phyloP scores from a whole-genome alignment of 805 yeast species.

The Starmerella sirachaensis region DNA sequence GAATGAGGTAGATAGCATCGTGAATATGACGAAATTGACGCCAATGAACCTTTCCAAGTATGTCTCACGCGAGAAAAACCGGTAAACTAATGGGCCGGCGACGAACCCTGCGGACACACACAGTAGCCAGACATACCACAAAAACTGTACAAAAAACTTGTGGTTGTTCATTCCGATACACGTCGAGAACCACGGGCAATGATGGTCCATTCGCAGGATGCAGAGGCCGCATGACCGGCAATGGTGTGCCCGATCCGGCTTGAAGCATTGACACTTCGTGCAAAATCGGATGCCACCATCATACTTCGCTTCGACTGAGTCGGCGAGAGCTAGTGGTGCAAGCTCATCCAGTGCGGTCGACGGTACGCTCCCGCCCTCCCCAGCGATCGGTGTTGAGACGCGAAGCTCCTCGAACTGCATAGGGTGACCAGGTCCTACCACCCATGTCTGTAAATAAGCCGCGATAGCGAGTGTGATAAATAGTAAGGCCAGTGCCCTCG shows the following conservation, averaged over 20 bases:
- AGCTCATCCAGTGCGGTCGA: slow-evolving; percentile 13
- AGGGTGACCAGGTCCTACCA: slow-evolving; percentile 29
- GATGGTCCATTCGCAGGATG: slow-evolving; percentile 46
- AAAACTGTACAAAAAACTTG: slow-evolving; percentile 65
- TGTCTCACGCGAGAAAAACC: slow-evolving; percentile 16
- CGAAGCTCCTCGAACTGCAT: slow-evolving; percentile 20
- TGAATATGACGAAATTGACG: slow-evolving; percentile 48
- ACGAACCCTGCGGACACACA: slow-evolving; percentile 7
- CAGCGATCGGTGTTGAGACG: slow-evolving; percentile 1
- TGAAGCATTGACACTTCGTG: slow-evolving; percentile 32
- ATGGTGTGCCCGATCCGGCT: slow-evolving; percentile 36
- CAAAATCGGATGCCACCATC: slow-evolving; percentile 34
- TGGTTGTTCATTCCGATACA: slow-evolving; percentile 79
- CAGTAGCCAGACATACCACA: slow-evolving; percentile 39
- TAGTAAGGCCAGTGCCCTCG: slow-evolving; percentile 17
- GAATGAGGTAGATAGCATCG: slow-evolving; percentile 42
- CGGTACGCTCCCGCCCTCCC: background rate
- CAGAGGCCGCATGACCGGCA: slow-evolving; percentile 32
- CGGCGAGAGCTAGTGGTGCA: slow-evolving; percentile 23
- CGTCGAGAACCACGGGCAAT: slow-evolving; percentile 83
- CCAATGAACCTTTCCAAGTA: slow-evolving; percentile 36
- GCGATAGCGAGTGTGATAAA: slow-evolving; percentile 21
- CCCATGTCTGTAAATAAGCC: slow-evolving; percentile 24
- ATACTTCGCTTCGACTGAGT: slow-evolving; percentile 30
- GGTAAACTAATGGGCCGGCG: slow-evolving; percentile 13